These are phyloP conservation scores for Penicillium argentinense DNA, from an alignment of 495 filamentous ascomycete species.

Conservation along the genomic window DNA sequence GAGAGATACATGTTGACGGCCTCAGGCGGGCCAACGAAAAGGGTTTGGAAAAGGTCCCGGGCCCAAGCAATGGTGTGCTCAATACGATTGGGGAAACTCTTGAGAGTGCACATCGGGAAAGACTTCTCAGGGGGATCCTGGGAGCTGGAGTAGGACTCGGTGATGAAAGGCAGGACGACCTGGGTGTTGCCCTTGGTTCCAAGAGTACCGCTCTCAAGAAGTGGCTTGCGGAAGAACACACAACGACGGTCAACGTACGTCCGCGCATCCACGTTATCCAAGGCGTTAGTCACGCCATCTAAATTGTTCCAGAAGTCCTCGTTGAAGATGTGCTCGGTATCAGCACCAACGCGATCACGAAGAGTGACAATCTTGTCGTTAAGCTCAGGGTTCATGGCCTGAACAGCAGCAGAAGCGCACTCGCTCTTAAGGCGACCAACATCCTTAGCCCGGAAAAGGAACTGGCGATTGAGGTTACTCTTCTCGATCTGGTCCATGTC, in stretches of 20 bases:
- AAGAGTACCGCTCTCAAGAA: constrained; percentile 94
- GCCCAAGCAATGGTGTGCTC: constrained; percentile 99
- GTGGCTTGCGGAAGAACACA: constrained; percentile 96
- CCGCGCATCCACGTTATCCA: constrained; percentile 97
- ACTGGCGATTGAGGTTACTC: constrained; percentile 98
- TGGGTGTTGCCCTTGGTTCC: constrained; percentile 99
- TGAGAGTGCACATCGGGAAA: constrained; percentile 97
- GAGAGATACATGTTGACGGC: constrained; percentile 92
- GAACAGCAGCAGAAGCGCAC: constrained; percentile 82
- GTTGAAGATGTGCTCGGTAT: constrained; percentile 94
- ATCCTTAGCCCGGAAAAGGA: constrained; percentile 91
- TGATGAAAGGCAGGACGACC: constrained; percentile 84
- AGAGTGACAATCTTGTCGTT: constrained; percentile 78
- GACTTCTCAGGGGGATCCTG: constrained; percentile 98
- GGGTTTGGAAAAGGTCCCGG: constrained; percentile 88
- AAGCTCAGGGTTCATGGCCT: constrained; percentile 93
- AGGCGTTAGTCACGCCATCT: constrained; percentile 92
- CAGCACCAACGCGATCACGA: constrained; percentile 84
- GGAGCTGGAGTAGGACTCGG: constrained; percentile 97
- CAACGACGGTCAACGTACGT: constrained; percentile 97
- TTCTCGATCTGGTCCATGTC: constrained; percentile 99
- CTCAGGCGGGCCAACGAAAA: constrained; percentile 91
- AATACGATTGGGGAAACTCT: constrained; percentile 98
- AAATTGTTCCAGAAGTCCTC: constrained; percentile 91
- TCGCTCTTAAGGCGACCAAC: constrained; percentile 98